Conservation (phyloP, 805 yeast genomes). For the Starmerella riodocensis region DNA sequence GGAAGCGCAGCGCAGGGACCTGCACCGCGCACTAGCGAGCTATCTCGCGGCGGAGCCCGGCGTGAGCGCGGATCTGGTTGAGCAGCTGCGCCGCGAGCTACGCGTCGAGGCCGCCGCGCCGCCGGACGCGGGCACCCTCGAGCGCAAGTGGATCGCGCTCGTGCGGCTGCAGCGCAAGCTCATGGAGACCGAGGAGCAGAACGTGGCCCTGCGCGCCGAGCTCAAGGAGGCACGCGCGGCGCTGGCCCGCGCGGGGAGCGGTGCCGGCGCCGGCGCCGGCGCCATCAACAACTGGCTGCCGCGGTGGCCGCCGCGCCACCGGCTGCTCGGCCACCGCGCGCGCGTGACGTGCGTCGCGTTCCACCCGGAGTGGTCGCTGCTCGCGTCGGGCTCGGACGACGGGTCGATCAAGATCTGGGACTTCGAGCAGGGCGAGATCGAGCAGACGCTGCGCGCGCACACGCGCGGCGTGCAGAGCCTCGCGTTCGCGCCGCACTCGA, state of each 20-base stretch:
- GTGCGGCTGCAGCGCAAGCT: slow-evolving; percentile 61
- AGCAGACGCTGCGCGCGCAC: slow-evolving; percentile 58
- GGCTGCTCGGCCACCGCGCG: slow-evolving; percentile 42
- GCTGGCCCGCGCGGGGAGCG: neutral
- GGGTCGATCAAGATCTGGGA: slow-evolving; percentile 69
- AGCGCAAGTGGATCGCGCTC: slow-evolving; percentile 80
- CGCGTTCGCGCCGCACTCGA: slow-evolving; percentile 38
- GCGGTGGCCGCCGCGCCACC: slow-evolving; percentile 30
- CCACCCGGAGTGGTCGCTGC: slow-evolving; percentile 60
- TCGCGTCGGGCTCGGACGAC: slow-evolving; percentile 56
- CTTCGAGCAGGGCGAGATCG: slow-evolving; percentile 47
- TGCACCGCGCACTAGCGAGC: slow-evolving; percentile 37
- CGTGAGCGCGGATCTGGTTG: slow-evolving; percentile 11
- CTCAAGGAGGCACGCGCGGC: slow-evolving; percentile 19
- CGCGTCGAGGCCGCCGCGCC: slow-evolving; percentile 3
- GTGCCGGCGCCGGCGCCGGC: neutral
- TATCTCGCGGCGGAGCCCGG: slow-evolving; percentile 26
- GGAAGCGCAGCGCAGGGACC: slow-evolving; percentile 34
- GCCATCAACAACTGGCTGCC: slow-evolving; percentile 51
- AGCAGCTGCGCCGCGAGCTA: slow-evolving; percentile 3
- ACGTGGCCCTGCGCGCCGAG: slow-evolving; percentile 32
- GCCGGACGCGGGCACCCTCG: slow-evolving; percentile 31
- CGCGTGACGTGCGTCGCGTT: slow-evolving; percentile 50
- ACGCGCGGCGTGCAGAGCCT: slow-evolving; percentile 52
- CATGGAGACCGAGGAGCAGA: slow-evolving; percentile 53